Evolutionary conservation across 345 rosid species (phyloP).

Genomic region (Ricinus communis): DNA sequence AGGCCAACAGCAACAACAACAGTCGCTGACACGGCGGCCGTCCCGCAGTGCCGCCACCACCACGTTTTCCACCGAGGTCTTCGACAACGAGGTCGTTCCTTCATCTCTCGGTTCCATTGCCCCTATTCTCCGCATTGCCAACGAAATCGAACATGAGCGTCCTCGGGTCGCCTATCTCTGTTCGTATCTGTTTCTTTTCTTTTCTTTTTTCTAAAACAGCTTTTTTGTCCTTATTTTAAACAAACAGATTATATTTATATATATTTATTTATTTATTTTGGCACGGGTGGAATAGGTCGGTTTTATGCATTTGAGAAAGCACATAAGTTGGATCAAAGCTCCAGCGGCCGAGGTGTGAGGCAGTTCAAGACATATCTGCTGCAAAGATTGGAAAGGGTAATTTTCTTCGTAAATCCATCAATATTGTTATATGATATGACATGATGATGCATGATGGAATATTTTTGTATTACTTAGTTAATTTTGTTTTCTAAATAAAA

Average conservation of each 20-base stretch:
- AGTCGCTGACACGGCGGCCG: conserved; percentile 66
- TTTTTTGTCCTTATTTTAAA: not conserved
- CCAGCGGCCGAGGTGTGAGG: conserved; percentile 81
- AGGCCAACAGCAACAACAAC: conserved; percentile 54
- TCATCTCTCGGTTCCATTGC: conserved; percentile 81
- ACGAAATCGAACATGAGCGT: conserved; percentile 85
- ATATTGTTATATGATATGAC: no score
- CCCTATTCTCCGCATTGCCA: conserved; percentile 82
- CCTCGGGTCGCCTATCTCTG: conserved; percentile 99
- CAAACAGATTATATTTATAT: no score
- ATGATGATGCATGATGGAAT: no score
- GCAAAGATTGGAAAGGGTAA: conserved; percentile 83
- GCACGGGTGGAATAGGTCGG: conserved; percentile 77
- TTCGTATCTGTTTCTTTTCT: conserved; percentile 28
- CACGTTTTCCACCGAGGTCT: conserved; percentile 87
- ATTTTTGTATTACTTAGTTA: no score
- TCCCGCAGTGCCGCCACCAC: conserved; percentile 87
- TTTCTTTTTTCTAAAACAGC: not conserved
- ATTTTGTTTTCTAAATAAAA: no score
- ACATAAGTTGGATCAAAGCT: conserved; percentile 68
- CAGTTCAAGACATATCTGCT: conserved; percentile 80
- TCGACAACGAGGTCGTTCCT: conserved; percentile 93
- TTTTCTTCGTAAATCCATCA: not conserved
- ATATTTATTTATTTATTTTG: no score
- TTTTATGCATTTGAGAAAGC: conserved; percentile 94